Evolutionary conservation across 495 filamentous ascomycete genomes (phyloP).

Genomic region (Xylaria acuta): DNA sequence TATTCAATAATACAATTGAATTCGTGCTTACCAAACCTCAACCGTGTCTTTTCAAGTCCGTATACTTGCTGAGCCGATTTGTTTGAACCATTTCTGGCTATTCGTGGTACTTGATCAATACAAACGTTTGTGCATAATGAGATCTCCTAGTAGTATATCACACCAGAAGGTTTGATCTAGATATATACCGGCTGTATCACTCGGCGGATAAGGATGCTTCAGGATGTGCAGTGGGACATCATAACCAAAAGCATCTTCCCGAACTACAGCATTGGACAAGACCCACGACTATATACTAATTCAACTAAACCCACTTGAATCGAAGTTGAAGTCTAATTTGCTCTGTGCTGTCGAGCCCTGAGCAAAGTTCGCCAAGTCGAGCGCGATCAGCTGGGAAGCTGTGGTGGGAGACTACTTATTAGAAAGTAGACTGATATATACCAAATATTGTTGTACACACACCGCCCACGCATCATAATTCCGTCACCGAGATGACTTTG

Average conservation of each 20-base stretch:
- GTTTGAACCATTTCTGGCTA: neutral
- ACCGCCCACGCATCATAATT: too few relatives aligned
- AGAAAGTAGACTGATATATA: too few relatives aligned
- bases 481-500: too few relatives aligned
- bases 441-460: too few relatives aligned
- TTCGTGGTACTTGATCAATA: neutral
- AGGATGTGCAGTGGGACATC: too few relatives aligned
- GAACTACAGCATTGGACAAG: too few relatives aligned
- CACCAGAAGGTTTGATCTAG: neutral
- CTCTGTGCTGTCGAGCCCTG: neutral
- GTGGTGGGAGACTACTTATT: too few relatives aligned
- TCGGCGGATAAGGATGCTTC: too few relatives aligned
- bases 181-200: neutral
- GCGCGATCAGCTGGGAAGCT: neutral
- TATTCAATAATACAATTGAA: slow-evolving; percentile 14
- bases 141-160: neutral
- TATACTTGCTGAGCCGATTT: neutral
- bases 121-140: neutral
- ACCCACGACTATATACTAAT: neutral
- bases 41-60: neutral
- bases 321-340: neutral
- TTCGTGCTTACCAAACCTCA: neutral
- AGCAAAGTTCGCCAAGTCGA: slow-evolving; percentile 9
- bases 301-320: neutral
- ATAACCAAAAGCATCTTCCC: too few relatives aligned